phyloP scores from a whole-genome alignment of 1,284 basidiomycete species.

The Ustilago esculenta region DNA sequence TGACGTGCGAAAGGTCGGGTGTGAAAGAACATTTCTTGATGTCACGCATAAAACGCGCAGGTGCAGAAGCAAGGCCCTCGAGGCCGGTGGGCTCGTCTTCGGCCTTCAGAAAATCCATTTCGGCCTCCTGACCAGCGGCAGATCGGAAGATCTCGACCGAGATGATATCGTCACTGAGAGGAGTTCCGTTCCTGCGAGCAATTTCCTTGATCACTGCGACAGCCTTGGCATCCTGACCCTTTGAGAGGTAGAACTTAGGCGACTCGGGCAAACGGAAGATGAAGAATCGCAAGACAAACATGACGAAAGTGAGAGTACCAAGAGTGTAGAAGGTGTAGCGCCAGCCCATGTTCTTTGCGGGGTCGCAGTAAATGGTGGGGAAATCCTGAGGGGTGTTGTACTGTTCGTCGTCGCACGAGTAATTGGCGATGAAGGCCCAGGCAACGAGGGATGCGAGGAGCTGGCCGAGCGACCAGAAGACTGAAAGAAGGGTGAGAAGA shows the following conservation, averaged over 20 bases:
- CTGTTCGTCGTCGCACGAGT: conserved; percentile 50
- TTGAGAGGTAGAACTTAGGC: conserved; percentile 64
- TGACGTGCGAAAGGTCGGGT: conserved; percentile 59
- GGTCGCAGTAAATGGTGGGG: conserved; percentile 41
- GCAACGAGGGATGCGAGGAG: conserved; percentile 61
- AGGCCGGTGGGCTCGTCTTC: conserved; percentile 30
- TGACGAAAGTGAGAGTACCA: conserved; percentile 60
- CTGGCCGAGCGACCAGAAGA: conserved; percentile 66
- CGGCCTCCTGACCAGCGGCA: conserved; percentile 61
- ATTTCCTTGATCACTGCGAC: conserved; percentile 60
- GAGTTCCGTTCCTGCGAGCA: conserved; percentile 58
- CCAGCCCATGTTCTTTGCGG: conserved; percentile 60
- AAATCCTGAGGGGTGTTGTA: conserved; percentile 33
- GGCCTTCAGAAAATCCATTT: conserved; percentile 29
- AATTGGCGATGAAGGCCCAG: conserved; percentile 65
- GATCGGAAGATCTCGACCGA: conserved; percentile 63
- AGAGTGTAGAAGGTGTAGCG: conserved; percentile 64
- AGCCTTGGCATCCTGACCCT: conserved; percentile 66
- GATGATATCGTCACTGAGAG: conserved; percentile 59
- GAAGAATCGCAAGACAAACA: conserved; percentile 61
- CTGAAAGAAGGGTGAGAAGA: conserved; percentile 61
- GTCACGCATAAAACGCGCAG: conserved; percentile 15
- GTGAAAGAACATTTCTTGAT: conserved; percentile 34
- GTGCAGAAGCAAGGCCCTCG: conserved; percentile 17
- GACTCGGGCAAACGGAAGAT: conserved; percentile 65